Conservation (phyloP, 2,329 filamentous ascomycete species). For the Fusarium penzigii region DNA sequence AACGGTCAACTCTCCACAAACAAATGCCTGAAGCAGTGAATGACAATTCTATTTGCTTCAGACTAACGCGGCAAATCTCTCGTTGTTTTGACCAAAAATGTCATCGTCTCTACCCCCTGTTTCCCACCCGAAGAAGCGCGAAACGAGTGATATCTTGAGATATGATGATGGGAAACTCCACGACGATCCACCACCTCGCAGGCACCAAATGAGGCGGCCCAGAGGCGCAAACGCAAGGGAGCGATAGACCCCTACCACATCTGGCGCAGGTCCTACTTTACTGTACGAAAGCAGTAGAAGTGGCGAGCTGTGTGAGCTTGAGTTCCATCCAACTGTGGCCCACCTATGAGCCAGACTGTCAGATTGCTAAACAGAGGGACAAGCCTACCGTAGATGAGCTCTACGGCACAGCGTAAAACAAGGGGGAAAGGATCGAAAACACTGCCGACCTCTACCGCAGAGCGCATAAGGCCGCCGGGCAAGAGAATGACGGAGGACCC, state of each 20-base stretch:
- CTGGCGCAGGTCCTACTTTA: constrained; percentile 1
- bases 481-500: constrained; percentile 22
- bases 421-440: constrained; percentile 10
- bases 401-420: constrained; percentile 15
- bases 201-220: constrained; percentile 15
- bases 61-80: constrained; percentile 3
- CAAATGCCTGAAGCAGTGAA: too few relatives aligned
- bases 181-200: constrained; percentile 21
- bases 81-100: background rate
- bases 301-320: constrained; percentile 3
- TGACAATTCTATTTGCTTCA: constrained; percentile 1
- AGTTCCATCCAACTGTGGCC: too few relatives aligned
- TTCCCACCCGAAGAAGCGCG: background rate
- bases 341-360: too few relatives aligned
- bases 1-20: too few relatives aligned
- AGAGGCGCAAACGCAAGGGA: constrained; percentile 25
- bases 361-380: too few relatives aligned
- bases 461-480: constrained; percentile 3
- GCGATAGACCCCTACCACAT: too few relatives aligned
- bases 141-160: constrained; percentile 4
- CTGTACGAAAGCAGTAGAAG: constrained; percentile 9
- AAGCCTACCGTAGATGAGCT: background rate
- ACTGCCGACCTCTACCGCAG: constrained; percentile 10
- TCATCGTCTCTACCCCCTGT: background rate
- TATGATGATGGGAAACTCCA: constrained; percentile 15